phyloP scores from a whole-genome alignment of 2,329 filamentous ascomycete genomes.

The Fusarium miscanthi region DNA sequence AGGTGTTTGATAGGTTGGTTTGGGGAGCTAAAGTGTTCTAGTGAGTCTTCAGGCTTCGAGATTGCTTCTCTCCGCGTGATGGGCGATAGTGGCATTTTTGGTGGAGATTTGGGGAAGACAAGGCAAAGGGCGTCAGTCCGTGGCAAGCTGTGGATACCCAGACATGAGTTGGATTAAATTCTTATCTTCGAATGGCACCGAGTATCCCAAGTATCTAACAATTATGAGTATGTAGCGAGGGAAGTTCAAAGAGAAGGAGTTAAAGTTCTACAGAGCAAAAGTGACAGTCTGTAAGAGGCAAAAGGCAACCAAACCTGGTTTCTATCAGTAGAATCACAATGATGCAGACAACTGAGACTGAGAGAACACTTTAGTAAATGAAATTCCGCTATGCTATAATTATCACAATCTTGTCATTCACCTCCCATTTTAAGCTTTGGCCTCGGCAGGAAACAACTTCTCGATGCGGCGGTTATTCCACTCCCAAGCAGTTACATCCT shows the following conservation, averaged over 20 bases:
- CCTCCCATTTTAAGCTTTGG: background rate
- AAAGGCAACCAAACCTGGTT: too few relatives aligned
- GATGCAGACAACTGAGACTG: too few relatives aligned
- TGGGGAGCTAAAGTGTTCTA: slow-evolving; percentile 2
- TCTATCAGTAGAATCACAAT: too few relatives aligned
- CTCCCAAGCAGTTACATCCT: slow-evolving; percentile 50
- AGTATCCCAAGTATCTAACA: too few relatives aligned
- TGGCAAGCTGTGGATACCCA: background rate
- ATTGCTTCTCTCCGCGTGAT: background rate
- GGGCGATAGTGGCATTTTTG: background rate
- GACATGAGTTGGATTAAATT: too few relatives aligned
- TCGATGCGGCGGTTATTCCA: slow-evolving; percentile 46
- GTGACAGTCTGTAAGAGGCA: too few relatives aligned
- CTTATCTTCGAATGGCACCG: too few relatives aligned
- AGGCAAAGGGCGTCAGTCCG: slow-evolving; percentile 15
- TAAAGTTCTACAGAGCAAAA: too few relatives aligned
- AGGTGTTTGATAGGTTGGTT: background rate
- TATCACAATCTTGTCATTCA: background rate
- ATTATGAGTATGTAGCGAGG: too few relatives aligned
- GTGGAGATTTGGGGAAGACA: slow-evolving; percentile 9
- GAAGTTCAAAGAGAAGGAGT: too few relatives aligned
- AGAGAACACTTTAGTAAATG: background rate
- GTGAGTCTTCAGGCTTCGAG: slow-evolving; percentile 13
- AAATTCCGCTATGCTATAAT: slow-evolving; percentile 12
- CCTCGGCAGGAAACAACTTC: slow-evolving; percentile 32